Percentiles rank a stretch among this genome's conserved stretches.
Conservation (phyloP, 257 asterid genomes). For the Salvia rosmarinus region DNA sequence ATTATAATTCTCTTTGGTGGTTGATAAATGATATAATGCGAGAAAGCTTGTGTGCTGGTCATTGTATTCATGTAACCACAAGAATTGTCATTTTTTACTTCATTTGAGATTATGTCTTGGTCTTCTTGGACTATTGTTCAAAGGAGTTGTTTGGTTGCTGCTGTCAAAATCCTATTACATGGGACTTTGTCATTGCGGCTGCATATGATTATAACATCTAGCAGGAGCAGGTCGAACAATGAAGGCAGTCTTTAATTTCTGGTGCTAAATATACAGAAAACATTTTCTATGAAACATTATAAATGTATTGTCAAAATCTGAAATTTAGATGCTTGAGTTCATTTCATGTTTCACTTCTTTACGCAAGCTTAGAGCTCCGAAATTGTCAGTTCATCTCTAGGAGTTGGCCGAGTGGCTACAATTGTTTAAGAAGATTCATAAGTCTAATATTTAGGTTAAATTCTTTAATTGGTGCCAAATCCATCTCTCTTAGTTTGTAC, state of each 20-base stretch:
- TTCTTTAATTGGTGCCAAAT: constrained; percentile 24
- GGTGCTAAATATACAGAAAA: constrained; percentile 1
- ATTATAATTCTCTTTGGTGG: neutral
- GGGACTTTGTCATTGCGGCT: neutral
- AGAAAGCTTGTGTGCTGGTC: neutral
- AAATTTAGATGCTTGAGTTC: constrained; percentile 23
- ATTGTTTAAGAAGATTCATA: constrained; percentile 11
- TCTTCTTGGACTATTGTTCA: neutral
- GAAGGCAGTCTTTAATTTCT: neutral
- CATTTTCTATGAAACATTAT: constrained; percentile 2
- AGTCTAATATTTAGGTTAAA: neutral
- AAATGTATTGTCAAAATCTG: constrained; percentile 2
- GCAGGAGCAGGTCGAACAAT: neutral
- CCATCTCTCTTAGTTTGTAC: neutral
- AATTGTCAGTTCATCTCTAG: neutral
- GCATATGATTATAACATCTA: constrained; percentile 10
- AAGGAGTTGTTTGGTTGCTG: neutral
- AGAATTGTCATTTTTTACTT: neutral
- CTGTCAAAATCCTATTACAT: neutral
- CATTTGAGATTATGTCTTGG: neutral
- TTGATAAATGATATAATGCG: neutral
- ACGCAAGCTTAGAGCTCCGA: constrained; percentile 15
- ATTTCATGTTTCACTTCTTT: constrained; percentile 4
- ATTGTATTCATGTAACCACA: constrained; percentile 11
- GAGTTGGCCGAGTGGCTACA: constrained; percentile 21